Evolutionary conservation across 768 basidiomycete genomes (phyloP).

Genomic region (Ramaria sp.): DNA sequence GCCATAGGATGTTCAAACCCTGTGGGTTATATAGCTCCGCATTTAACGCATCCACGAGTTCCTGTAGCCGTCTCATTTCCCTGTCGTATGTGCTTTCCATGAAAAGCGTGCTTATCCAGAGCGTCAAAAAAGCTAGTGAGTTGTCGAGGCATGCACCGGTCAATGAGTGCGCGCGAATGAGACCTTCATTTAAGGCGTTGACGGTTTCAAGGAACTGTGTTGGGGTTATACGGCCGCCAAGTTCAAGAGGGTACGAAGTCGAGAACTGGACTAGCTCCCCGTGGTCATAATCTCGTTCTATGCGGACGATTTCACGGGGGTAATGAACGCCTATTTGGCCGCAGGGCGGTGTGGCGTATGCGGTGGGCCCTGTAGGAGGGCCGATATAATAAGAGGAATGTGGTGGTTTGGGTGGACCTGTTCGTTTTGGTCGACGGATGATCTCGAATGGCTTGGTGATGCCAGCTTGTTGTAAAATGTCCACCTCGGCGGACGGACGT

Average conservation of each 20-base stretch:
- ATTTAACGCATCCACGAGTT: slow-evolving; percentile 60
- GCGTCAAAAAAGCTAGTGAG: slow-evolving; percentile 59
- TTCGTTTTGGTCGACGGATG: slow-evolving; percentile 5
- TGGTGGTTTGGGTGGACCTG: slow-evolving; percentile 38
- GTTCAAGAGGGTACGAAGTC: slow-evolving; percentile 79
- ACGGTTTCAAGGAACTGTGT: slow-evolving; percentile 85
- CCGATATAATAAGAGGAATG: slow-evolving; percentile 81
- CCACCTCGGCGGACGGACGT: background rate
- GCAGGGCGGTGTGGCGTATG: slow-evolving; percentile 69
- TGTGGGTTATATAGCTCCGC: slow-evolving; percentile 66
- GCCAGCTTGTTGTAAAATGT: background rate
- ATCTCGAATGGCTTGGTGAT: slow-evolving; percentile 9
- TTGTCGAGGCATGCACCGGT: slow-evolving; percentile 69
- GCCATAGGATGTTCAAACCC: slow-evolving; percentile 81
- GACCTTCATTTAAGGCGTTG: slow-evolving; percentile 78
- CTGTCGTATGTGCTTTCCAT: slow-evolving; percentile 70
- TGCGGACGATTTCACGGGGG: slow-evolving; percentile 82
- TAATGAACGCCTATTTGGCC: slow-evolving; percentile 85
- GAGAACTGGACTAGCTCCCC: slow-evolving; percentile 91
- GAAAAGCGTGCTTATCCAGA: slow-evolving; percentile 72
- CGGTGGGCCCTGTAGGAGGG: slow-evolving; percentile 64
- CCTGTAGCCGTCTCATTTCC: slow-evolving; percentile 64
- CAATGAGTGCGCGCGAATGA: slow-evolving; percentile 81
- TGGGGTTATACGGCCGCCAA: slow-evolving; percentile 88
- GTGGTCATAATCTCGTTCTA: slow-evolving; percentile 86